Evolutionary conservation across 768 basidiomycete genomes (phyloP), one percentile per base, ranked within the genome.

Genomic region (Zangia roseola): DNA sequence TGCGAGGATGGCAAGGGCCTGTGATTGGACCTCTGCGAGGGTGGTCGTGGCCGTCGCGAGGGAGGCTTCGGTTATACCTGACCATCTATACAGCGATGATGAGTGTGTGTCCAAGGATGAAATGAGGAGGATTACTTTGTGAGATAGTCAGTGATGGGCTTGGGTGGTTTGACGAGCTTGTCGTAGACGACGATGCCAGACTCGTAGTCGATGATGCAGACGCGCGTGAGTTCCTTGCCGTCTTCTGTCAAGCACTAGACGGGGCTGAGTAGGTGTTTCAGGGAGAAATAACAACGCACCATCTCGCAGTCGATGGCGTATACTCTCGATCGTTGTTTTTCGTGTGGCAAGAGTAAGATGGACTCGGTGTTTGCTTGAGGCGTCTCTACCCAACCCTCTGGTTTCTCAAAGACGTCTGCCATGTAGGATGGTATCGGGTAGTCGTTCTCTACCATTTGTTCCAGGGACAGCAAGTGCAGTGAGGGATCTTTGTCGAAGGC

Each of bases 271-370:
- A 8, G 31, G 33, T 14, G 0, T 4, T 10, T 6, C 1, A 10
- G 41, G 4, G 16, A 1, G 23, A 31, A 36, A 5, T 13, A 9
- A 10, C 60, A 28, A 12, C 81, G 45, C 51, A 91, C 94, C 95
- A 97, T 97, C 67, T 97, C 95, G 67, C 95, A 98, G 74, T 99
- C 95, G 40, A 99, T 79, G 0, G 91, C 91, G 47, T 89, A 84
- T 21, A 95, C 79, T 50, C 72, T 75, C 5, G 78, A 74, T 38
- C 64, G 64, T n/a, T 58, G 61, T 25, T 60, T 68, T 17, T 69
- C 36, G 42, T 63, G 43, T 47, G 62, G 62, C 3, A 68, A 59
- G 16, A 69, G 54, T n/a, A 71, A 39, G 28, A 71, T 43, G 4
- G 69, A 55, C 25, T 67, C 60, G 33, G 68, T 58, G 2, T 55